A percentile compares a stretch with the other conserved stretches of the same genome.
Conservation (phyloP, 257 asterid species). For the Solanum bukasovii region DNA sequence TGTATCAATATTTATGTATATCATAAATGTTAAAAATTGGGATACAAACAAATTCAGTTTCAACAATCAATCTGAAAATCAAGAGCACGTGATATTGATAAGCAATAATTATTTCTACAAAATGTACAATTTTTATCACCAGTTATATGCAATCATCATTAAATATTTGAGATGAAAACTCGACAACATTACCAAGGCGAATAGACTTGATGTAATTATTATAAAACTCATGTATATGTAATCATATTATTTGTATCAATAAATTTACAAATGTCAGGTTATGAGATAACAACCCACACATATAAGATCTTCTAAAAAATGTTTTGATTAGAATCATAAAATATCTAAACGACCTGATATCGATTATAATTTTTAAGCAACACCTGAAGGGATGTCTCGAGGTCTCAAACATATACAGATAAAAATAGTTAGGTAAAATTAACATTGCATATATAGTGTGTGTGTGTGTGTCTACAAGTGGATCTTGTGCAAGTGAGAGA, state of each 20-base stretch:
- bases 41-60: neutral
- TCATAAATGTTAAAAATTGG: neutral
- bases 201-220: neutral
- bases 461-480: neutral
- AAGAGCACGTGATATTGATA: neutral
- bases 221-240: accelerated
- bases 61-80: neutral
- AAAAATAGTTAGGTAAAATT: neutral
- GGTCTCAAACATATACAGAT: too few species aligned
- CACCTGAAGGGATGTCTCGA: too few species aligned
- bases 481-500: neutral
- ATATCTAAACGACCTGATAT: too few species aligned
- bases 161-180: neutral
- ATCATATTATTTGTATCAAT: too few species aligned
- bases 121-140: neutral
- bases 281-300: neutral
- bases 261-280: accelerated
- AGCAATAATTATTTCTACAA: neutral
- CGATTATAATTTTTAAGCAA: too few species aligned
- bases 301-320: neutral
- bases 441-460: neutral
- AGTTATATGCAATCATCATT: neutral
- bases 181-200: too few species aligned
- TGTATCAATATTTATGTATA: neutral
- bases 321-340: too few species aligned